Percentiles rank a stretch among this genome's conserved stretches.
Evolutionary conservation across 768 basidiomycete species (phyloP).

Genomic region (Tricholoma bakamatsutake): DNA sequence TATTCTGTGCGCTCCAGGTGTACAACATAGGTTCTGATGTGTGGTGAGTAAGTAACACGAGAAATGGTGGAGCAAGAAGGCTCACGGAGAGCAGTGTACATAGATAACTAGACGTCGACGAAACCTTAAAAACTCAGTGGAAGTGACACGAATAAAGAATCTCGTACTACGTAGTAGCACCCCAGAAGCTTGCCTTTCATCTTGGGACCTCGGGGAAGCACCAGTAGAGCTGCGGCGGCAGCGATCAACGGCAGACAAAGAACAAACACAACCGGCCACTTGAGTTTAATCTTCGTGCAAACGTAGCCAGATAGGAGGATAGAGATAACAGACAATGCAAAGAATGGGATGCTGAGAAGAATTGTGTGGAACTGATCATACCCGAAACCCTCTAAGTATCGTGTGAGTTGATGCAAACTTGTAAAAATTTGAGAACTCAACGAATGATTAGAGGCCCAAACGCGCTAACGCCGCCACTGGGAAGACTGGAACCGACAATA

Average conservation of each 20-base stretch:
- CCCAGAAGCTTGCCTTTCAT: constrained; percentile 26
- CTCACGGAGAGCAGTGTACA: constrained; percentile 30
- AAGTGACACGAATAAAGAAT: not conserved
- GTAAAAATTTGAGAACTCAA: constrained; percentile 4
- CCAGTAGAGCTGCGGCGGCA: constrained; percentile 28
- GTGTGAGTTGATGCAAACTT: not conserved
- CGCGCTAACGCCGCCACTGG: constrained; percentile 35
- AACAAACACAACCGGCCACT: constrained; percentile 32
- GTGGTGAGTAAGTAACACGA: not conserved
- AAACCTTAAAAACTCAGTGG: not conserved
- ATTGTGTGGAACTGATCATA: constrained; percentile 37
- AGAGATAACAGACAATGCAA: constrained; percentile 33
- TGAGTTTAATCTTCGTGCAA: constrained; percentile 32
- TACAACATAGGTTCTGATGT: constrained; percentile 33
- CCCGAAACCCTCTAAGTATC: constrained; percentile 29
- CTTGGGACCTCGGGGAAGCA: constrained; percentile 25
- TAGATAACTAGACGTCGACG: constrained; percentile 21
- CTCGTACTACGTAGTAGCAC: constrained; percentile 34
- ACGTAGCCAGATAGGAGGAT: constrained; percentile 30
- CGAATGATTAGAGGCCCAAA: constrained; percentile 41
- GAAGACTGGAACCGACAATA: constrained; percentile 17
- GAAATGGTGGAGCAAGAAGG: not conserved
- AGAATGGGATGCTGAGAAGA: constrained; percentile 45
- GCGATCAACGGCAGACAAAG: constrained; percentile 34
- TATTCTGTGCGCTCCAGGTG: constrained; percentile 36